phyloP scores from a whole-genome alignment of 1,284 basidiomycete species.

The Volvariella surrecta region DNA sequence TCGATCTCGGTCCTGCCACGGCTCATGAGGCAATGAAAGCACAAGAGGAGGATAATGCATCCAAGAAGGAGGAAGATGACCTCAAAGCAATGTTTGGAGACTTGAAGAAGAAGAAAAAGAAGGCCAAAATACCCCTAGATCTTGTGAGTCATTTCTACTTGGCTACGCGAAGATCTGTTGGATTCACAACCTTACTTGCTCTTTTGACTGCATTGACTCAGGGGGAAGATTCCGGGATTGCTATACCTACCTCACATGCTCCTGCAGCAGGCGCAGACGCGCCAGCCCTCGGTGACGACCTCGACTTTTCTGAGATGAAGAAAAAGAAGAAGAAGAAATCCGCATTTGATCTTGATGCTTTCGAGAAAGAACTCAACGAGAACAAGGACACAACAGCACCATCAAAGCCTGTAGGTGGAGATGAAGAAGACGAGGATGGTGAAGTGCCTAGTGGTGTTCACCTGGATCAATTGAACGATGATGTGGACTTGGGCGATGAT shows the following conservation, averaged over 20 bases:
- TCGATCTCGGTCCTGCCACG: slow-evolving; percentile 67
- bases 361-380: slow-evolving; percentile 82
- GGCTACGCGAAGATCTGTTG: slow-evolving; percentile 8
- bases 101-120: slow-evolving; percentile 89
- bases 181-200: slow-evolving; percentile 1
- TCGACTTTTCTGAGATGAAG: slow-evolving; percentile 81
- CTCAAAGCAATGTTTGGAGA: slow-evolving; percentile 81
- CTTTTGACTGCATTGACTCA: slow-evolving; percentile 16
- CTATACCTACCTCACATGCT: slow-evolving; percentile 40
- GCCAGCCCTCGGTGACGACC: slow-evolving; percentile 42
- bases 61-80: slow-evolving; percentile 53
- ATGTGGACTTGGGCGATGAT: slow-evolving; percentile 80
- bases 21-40: slow-evolving; percentile 68
- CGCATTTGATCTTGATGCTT: slow-evolving; percentile 69
- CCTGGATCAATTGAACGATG: slow-evolving; percentile 64
- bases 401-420: slow-evolving; percentile 47
- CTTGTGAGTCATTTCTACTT: slow-evolving; percentile 40
- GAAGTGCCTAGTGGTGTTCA: slow-evolving; percentile 54
- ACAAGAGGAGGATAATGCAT: slow-evolving; percentile 28
- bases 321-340: slow-evolving; percentile 80
- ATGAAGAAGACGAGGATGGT: slow-evolving; percentile 53
- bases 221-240: slow-evolving; percentile 56
- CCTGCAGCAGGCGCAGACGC: slow-evolving; percentile 31
- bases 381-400: slow-evolving; percentile 29
- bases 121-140: slow-evolving; percentile 72